Evolutionary conservation across 2,329 filamentous ascomycete genomes (phyloP), one percentile per base, ranked within the genome.

Genomic region (Calonectria naviculata): DNA sequence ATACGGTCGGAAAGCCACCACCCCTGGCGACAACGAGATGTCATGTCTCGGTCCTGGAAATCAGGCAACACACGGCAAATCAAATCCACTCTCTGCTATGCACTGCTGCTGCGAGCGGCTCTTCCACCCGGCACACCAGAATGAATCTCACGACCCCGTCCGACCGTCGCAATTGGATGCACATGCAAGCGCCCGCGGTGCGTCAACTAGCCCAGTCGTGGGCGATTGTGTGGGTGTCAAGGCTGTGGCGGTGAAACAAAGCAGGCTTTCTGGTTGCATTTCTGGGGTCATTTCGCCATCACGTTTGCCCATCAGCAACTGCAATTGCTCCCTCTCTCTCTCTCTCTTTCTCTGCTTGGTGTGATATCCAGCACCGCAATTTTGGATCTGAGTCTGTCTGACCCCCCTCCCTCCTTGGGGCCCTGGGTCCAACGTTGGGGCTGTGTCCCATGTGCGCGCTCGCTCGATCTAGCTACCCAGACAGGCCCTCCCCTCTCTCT

Each of bases 181-280:
- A 73, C 74, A 76, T 77, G 75, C 75, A 74, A 69, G 66, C 72
- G 68, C 72, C 74, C 66, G 65, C 21, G 58, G 36, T 68, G 42
- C 68, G 36, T 65, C 67, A 62, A 68, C 41, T 34, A 54, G 49
- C 60, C 67, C 38, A 38, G 56, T 41, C 24, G 19, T 28, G 47
- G 26, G 47, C 47, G 28, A 28, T 38, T 49, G 52, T 31, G 66
- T 61, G 66, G 47, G 36, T 47, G 46, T 26, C 28, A 41, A 36
- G 65, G 34, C 66, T 69, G 65, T 71, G 68, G 68, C 68, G 68
- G 68, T 71, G 61, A 71, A 73, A 69, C 65, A 58, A 41, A 36
- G 52, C 68, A 42, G 36, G 56, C 56, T 42, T 61, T 61, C 38
- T 29, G 34, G 56, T 31, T 41, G 38, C 56, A 61, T 65, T 44